Evolutionary conservation across 2,329 filamentous ascomycete genomes (phyloP).

Genomic region (Diplodia sapinea): DNA sequence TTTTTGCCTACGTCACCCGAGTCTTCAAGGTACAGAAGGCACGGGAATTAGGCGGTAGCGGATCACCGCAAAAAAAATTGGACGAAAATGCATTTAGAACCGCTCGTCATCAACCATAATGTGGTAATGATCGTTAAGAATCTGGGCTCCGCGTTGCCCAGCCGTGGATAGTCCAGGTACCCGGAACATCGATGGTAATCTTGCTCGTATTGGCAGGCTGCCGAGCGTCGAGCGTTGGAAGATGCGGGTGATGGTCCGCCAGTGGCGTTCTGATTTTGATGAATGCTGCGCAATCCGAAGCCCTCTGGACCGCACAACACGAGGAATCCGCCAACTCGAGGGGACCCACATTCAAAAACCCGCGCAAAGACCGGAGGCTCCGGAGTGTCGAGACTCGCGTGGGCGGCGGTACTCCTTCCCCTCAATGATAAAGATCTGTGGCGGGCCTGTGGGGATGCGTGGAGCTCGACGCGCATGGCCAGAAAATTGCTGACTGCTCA

Average conservation of each 20-base stretch:
- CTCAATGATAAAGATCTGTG: slow-evolving; percentile 20
- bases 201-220: slow-evolving; percentile 8
- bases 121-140: slow-evolving; percentile 1
- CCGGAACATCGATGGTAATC: slow-evolving; percentile 22
- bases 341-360: slow-evolving; percentile 18
- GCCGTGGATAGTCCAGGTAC: slow-evolving; percentile 8
- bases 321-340: slow-evolving; percentile 4
- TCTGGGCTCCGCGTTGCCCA: background rate
- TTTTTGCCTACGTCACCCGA: background rate
- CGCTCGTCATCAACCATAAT: background rate
- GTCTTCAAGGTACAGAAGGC: background rate
- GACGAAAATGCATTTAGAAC: background rate
- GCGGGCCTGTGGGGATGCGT: slow-evolving; percentile 19
- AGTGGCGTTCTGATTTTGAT: slow-evolving; percentile 11
- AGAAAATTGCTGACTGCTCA: background rate
- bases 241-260: slow-evolving; percentile 3
- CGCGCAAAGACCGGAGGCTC: slow-evolving; percentile 14
- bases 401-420: slow-evolving; percentile 13
- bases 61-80: background rate
- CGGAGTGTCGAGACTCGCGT: slow-evolving; percentile 17
- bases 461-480: slow-evolving; percentile 10
- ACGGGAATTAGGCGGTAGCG: background rate
- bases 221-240: background rate
- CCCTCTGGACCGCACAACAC: background rate
- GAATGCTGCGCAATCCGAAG: slow-evolving; percentile 5